These are phyloP conservation scores for Didymella sp. DNA, from an alignment of 2,329 filamentous ascomycete species.

Conservation along the genomic window DNA sequence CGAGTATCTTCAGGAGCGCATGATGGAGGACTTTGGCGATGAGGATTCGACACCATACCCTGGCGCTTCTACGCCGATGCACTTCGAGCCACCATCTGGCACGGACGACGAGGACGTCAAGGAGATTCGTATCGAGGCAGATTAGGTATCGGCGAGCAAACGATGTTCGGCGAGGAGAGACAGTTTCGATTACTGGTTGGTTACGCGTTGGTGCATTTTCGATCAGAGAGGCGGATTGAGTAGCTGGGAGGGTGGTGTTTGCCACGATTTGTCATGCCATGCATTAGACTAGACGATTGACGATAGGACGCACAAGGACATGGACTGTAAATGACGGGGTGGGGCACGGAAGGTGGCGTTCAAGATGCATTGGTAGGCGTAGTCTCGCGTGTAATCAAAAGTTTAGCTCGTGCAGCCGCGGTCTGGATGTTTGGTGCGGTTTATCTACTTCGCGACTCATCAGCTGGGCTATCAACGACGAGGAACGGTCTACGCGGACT, in stretches of 20 bases:
- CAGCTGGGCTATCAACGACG: too few species aligned
- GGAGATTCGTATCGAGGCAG: conserved; percentile 24
- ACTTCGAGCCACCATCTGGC: conserved; percentile 22
- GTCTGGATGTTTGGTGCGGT: neutral
- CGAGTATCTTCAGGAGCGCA: conserved; percentile 16
- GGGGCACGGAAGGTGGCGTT: neutral
- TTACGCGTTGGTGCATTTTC: neutral
- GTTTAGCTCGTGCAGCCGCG: neutral
- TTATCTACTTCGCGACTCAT: too few species aligned
- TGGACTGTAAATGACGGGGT: conserved; percentile 10
- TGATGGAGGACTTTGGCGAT: conserved; percentile 33
- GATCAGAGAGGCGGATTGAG: neutral
- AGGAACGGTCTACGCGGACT: too few species aligned
- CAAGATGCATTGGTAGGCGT: conserved; percentile 6
- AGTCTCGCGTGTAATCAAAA: conserved; percentile 4
- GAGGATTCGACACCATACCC: conserved; percentile 23
- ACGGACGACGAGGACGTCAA: conserved; percentile 34
- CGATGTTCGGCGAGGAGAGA: neutral
- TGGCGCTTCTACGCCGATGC: conserved; percentile 32
- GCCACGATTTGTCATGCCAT: conserved; percentile 11
- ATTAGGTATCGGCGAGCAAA: neutral
- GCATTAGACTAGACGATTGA: conserved; percentile 19
- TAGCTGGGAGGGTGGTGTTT: neutral
- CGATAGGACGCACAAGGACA: neutral
- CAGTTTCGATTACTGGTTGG: neutral